Evolutionary conservation across 176 grass and related monocot genomes (phyloP).

Genomic region (Neostapfia colusana): DNA sequence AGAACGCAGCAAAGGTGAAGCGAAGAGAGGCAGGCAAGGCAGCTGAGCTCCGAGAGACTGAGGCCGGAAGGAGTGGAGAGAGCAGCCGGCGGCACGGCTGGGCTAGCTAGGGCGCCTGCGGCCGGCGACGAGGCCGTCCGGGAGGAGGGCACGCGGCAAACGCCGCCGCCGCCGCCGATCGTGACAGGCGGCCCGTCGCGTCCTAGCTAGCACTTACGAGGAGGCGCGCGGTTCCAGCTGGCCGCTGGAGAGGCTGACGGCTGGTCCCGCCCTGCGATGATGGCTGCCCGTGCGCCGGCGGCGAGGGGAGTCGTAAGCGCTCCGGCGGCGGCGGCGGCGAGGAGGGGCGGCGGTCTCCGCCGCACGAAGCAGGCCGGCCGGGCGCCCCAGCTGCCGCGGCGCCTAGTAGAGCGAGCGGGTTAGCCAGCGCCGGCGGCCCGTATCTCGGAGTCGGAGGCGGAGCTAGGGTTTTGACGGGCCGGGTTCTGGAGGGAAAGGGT

Average conservation of each 20-base stretch:
- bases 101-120: conserved; percentile 17
- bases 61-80: neutral
- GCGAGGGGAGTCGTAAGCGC: conserved; percentile 23
- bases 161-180: neutral
- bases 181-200: neutral
- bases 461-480: conserved; percentile 29
- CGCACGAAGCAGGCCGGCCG: conserved; percentile 85
- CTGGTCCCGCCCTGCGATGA: conserved; percentile 45
- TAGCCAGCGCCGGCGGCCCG: neutral
- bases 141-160: neutral
- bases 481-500: neutral
- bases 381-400: conserved; percentile 84
- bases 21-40: neutral
- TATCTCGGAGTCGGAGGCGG: conserved; percentile 12
- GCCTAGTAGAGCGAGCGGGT: conserved; percentile 65
- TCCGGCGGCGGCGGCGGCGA: conserved; percentile 47
- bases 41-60: no score
- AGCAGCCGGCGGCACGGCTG: conserved; percentile 6
- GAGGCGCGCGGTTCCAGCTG: neutral
- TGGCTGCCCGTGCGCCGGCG: conserved; percentile 66
- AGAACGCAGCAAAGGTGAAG: neutral
- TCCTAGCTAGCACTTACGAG: neutral
- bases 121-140: conserved; percentile 26
- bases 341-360: conserved; percentile 60
- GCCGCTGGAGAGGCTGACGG: neutral